Base-by-base conservation (phyloP, 1,284 basidiomycete genomes). In the Moniliophthora roreri region DNA sequence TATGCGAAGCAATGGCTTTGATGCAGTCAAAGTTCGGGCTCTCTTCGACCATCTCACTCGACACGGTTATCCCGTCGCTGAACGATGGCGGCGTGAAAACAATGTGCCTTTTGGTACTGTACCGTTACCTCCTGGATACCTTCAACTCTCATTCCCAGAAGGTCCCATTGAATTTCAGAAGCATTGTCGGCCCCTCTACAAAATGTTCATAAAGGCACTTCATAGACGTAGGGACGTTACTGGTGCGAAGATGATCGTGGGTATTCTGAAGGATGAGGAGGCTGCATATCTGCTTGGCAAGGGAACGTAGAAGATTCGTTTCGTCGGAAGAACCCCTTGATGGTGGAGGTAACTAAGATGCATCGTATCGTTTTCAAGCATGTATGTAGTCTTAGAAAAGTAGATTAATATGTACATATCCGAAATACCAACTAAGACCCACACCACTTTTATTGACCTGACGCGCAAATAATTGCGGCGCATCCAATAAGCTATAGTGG, bases 191-290 rank as follows among this genome's bases (percentile, higher is more conserved):
- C 87, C 87, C 26, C 57, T 89, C 66, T 86, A 85, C 68, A 85
- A 77, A 69, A 82, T 83, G 81, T 86, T 89, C 64, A 76, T 86
- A 62, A 84, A 78, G 63, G 82, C 79, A 32, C 77, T 89, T 53
- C 77, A 79, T 67, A 49, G 70, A 47, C 69, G 81, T 51, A 73
- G 74, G 23, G 87, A 90, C 62, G 60, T 64, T 11, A 64, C 64
- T 5, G 81, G 77, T 34, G 86, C 82, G 38, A 72, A 74, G 62
- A 73, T 58, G 50, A 73, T 89, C 7, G 62, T 84, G 44, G 77
- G 75, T 34, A 80, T 87, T 54, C 61, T 89, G 60, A 80, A 80
- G 60, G 73, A 69, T 34, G 75, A 78, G 53, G 64, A 70, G 53
- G 57, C 55, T 6, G 53, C 48, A 24, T 39, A 15, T 48, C 20